Percentiles rank a stretch among this genome's conserved stretches.
Evolutionary conservation across 1,284 basidiomycete species (phyloP).

Genomic region (Hymenochaete sp.): DNA sequence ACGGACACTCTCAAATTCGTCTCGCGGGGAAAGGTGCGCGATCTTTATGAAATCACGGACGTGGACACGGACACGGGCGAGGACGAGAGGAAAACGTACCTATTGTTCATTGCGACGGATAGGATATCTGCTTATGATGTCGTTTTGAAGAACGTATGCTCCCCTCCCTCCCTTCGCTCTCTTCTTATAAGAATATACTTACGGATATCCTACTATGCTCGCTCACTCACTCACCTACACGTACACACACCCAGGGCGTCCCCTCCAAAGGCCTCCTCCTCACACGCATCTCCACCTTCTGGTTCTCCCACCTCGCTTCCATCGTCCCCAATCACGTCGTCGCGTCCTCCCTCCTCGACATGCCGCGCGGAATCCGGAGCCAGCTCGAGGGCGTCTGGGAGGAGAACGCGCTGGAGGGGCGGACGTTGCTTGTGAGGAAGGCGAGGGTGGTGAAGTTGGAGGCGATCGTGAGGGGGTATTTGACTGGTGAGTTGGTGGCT

Average conservation of each 20-base stretch:
- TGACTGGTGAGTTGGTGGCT: conserved; percentile 76
- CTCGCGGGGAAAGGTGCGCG: conserved; percentile 87
- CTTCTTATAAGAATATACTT: not conserved
- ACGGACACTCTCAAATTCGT: conserved; percentile 43
- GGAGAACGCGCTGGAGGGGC: conserved; percentile 66
- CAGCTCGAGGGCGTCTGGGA: conserved; percentile 47
- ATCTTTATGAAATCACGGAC: conserved; percentile 68
- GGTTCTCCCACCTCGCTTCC: conserved; percentile 78
- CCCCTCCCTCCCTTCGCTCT: too few relatives aligned
- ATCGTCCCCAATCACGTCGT: conserved; percentile 87
- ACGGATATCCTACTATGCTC: not conserved
- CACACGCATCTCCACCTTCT: conserved; percentile 87
- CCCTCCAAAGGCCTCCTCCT: conserved; percentile 90
- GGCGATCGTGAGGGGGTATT: conserved; percentile 93
- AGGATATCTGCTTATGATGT: conserved; percentile 97
- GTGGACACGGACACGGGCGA: too few relatives aligned
- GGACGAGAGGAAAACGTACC: conserved; percentile 41
- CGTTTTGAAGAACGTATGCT: conserved; percentile 82
- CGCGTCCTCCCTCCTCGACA: conserved; percentile 60
- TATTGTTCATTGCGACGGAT: conserved; percentile 94
- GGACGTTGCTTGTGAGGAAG: conserved; percentile 87
- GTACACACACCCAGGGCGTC: conserved; percentile 58
- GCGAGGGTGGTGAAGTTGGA: conserved; percentile 92
- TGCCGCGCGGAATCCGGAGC: conserved; percentile 65
- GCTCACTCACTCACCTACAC: not conserved